Base-by-base conservation (phyloP, 1,139 yeast genomes). In the Candida sojae region DNA sequence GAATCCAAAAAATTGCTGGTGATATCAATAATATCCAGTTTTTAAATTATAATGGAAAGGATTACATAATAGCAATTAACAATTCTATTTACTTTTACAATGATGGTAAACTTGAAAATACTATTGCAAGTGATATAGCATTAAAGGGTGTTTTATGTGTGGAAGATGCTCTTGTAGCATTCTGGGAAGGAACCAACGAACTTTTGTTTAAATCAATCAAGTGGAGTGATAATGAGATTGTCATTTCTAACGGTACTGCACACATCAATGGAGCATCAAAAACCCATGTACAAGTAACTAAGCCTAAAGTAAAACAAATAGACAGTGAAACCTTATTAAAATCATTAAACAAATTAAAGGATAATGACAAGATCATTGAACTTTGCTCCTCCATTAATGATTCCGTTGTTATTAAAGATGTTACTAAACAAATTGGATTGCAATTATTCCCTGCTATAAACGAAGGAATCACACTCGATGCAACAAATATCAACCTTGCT, bases 301-400 rank as follows among this genome's bases (percentile, higher is more conserved):
- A 25, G n/a, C 28, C 35, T 36, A 53, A 53, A 11, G 57, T 64
- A 17, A 45, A 59, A 32, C 59, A 63, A 47, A 43, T 67, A 44
- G 48, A 67, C 40, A 53, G 66, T 5, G 56, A 54, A 5, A 66
- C 63, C 43, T 65, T 74, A 33, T 58, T 53, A 45, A 47, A 56
- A 2, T 52, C 58, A 45, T 60, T 75, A 21, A 34, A 34, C 26
- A 23, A 17, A 28, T 39, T 39, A 21, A 36, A 42, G 8, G 41
- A 40, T 25, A 30, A 11, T 6, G 34, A 4, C 8, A 34, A 50
- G 49, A 42, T 66, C 45, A 40, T 69, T 10, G 52, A 60, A 5
- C 58, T 78, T 39, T 70, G 82, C 49, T 57, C 67, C 5, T 60
- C 71, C 45, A 73, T 69, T 53, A 60, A 63, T 45, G 61, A 71